Evolutionary conservation across 352 stramenopile genomes (phyloP).

Genomic region (Globisporangium nagaii): DNA sequence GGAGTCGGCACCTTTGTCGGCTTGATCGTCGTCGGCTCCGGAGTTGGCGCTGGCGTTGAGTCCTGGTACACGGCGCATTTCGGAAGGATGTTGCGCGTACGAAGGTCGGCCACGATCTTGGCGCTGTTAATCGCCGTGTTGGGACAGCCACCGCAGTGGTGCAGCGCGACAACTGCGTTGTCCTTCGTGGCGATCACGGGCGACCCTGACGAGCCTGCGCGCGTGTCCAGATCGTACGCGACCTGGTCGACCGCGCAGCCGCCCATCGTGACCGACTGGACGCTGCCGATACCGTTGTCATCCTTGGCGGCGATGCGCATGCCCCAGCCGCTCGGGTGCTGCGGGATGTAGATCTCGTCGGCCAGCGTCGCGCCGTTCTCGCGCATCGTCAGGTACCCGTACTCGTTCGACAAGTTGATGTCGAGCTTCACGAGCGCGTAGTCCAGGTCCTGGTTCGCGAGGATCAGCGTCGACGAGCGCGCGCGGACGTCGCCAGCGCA

Average conservation of each 20-base stretch:
- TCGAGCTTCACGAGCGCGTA: slow-evolving; percentile 69
- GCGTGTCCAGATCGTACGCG: slow-evolving; percentile 65
- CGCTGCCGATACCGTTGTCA: slow-evolving; percentile 24
- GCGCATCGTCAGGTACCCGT: slow-evolving; percentile 56
- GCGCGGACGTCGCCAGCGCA: slow-evolving; percentile 33
- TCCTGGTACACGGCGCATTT: slow-evolving; percentile 27
- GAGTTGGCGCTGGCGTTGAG: background rate
- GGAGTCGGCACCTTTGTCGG: slow-evolving; percentile 15
- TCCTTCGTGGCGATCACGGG: slow-evolving; percentile 51
- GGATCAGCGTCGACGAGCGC: slow-evolving; percentile 31
- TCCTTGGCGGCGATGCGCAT: slow-evolving; percentile 65
- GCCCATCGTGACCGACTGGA: slow-evolving; percentile 33
- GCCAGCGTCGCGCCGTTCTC: slow-evolving; percentile 31
- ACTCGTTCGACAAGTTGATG: slow-evolving; percentile 35
- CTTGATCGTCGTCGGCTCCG: slow-evolving; percentile 4
- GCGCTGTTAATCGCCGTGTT: slow-evolving; percentile 72
- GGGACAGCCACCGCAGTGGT: slow-evolving; percentile 71
- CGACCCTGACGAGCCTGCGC: slow-evolving; percentile 64
- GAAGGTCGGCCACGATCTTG: slow-evolving; percentile 55
- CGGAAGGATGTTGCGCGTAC: slow-evolving; percentile 29
- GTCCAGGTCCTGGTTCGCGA: slow-evolving; percentile 31
- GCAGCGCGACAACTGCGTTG: slow-evolving; percentile 59
- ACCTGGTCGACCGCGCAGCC: slow-evolving; percentile 52
- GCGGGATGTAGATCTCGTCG: slow-evolving; percentile 57
- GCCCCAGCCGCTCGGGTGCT: slow-evolving; percentile 58